Conservation (phyloP, 2,329 filamentous ascomycete genomes). For the Colletotrichum sp. region DNA sequence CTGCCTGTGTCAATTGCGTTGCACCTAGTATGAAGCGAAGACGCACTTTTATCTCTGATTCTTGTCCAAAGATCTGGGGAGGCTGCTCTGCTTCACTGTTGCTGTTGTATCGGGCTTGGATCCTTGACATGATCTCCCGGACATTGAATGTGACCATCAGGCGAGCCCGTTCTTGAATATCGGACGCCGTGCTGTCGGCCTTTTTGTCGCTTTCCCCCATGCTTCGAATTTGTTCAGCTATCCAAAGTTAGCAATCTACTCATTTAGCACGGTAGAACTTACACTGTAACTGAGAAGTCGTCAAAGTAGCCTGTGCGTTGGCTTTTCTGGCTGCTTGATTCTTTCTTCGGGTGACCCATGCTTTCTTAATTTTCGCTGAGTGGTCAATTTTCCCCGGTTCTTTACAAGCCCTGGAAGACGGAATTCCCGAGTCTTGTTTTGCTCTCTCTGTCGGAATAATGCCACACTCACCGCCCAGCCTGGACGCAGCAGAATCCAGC, state of each 20-base stretch:
- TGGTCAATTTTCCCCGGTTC: not conserved
- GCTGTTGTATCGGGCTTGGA: not conserved
- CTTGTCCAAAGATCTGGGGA: not conserved
- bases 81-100: not conserved
- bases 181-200: not conserved
- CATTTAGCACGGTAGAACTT: not conserved
- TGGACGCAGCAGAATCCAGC: too few relatives aligned
- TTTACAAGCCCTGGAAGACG: not conserved
- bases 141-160: not conserved
- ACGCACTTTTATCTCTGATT: not conserved
- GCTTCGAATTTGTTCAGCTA: not conserved
- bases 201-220: not conserved
- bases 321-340: not conserved
- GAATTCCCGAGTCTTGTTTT: not conserved
- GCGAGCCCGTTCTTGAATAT: not conserved
- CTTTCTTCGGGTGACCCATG: not conserved
- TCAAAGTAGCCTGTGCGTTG: not conserved
- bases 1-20: not conserved
- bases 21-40: not conserved
- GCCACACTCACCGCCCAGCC: too few relatives aligned
- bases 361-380: not conserved
- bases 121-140: not conserved
- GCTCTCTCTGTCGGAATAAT: not conserved
- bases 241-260: not conserved
- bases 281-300: not conserved